Conservation (phyloP, 2,329 filamentous ascomycete genomes). For the Colletotrichum acutatum region DNA sequence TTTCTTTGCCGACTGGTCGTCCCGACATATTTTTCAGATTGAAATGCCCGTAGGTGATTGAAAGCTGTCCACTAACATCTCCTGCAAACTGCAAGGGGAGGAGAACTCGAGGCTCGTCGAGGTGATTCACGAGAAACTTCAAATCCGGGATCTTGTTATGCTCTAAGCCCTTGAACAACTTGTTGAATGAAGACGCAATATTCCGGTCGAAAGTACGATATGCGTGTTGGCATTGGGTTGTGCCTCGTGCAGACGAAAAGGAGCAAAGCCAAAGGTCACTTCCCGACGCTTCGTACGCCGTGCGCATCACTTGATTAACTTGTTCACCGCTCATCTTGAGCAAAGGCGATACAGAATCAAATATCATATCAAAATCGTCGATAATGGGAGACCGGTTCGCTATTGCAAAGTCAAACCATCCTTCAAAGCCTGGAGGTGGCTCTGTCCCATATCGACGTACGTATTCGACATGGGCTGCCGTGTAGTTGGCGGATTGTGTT, state of each 20-base stretch:
- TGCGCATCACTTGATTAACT: conserved; percentile 42
- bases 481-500: conserved; percentile 3
- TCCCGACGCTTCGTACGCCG: conserved; percentile 37
- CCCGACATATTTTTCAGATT: background rate
- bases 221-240: conserved; percentile 48
- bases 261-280: conserved; percentile 52
- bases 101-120: conserved; percentile 60
- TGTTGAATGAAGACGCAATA: conserved; percentile 45
- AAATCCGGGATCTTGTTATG: conserved; percentile 47
- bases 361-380: conserved; percentile 60
- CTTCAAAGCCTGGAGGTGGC: conserved; percentile 58
- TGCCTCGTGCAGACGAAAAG: conserved; percentile 40
- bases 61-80: background rate
- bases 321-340: conserved; percentile 49
- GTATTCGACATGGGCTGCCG: conserved; percentile 53
- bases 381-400: conserved; percentile 56
- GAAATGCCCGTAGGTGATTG: background rate
- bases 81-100: conserved; percentile 36
- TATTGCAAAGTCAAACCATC: conserved; percentile 56
- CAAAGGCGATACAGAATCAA: conserved; percentile 53
- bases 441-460: conserved; percentile 52
- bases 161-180: conserved; percentile 40
- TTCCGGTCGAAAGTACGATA: conserved; percentile 47
- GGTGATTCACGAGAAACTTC: conserved; percentile 56
- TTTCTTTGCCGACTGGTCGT: background rate